Evolutionary conservation across 371 early-diverging fungal species (phyloP).

Genomic region (Cokeromyces recurvatus): DNA sequence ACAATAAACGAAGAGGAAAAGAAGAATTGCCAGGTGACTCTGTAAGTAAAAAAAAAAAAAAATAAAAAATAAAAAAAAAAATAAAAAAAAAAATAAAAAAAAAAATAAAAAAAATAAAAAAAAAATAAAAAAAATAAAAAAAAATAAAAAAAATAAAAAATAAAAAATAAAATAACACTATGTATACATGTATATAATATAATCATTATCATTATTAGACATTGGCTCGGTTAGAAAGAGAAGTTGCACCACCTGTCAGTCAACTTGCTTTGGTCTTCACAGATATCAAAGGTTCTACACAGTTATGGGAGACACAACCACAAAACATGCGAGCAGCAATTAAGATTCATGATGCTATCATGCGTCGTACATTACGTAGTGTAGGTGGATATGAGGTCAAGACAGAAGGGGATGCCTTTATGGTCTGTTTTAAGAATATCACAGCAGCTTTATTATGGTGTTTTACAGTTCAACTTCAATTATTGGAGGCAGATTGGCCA

Average conservation of each 20-base stretch:
- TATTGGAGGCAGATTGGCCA: slow-evolving; percentile 90
- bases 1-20: slow-evolving; percentile 33
- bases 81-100: too few relatives aligned
- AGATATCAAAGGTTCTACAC: slow-evolving; percentile 92
- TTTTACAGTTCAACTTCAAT: slow-evolving; percentile 79
- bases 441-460: slow-evolving; percentile 89
- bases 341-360: slow-evolving; percentile 82
- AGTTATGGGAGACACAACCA: slow-evolving; percentile 88
- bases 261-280: slow-evolving; percentile 90
- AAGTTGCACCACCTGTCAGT: slow-evolving; percentile 84
- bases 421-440: slow-evolving; percentile 90
- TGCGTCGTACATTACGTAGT: slow-evolving; percentile 79
- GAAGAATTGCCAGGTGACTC: slow-evolving; percentile 53
- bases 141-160: too few relatives aligned
- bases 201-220: slow-evolving; percentile 26
- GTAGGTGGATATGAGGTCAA: slow-evolving; percentile 97
- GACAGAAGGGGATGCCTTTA: slow-evolving; percentile 96
- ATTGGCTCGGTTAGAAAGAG: slow-evolving; percentile 66
- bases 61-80: too few relatives aligned
- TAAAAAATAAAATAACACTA: too few relatives aligned
- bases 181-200: too few relatives aligned
- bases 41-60: slow-evolving; percentile 15
- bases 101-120: too few relatives aligned
- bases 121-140: too few relatives aligned
- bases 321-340: slow-evolving; percentile 87